Evolutionary conservation across 2,329 filamentous ascomycete genomes (phyloP).

Genomic region (Sclerotinia glacialis): DNA sequence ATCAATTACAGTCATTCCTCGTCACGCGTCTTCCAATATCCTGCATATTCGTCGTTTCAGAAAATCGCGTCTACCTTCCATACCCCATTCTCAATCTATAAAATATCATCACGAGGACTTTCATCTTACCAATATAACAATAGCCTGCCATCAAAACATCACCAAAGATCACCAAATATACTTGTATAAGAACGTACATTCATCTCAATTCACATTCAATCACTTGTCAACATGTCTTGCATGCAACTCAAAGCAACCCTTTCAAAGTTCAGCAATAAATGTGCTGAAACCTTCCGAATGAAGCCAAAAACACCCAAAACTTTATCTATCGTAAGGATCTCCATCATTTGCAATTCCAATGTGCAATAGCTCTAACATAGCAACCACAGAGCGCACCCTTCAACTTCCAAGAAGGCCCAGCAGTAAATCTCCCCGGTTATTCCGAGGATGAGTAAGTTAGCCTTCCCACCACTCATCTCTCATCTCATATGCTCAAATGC

Average conservation of each 20-base stretch:
- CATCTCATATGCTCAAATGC: neutral
- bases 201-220: neutral
- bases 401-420: constrained; percentile 53
- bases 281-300: constrained; percentile 25
- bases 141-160: neutral
- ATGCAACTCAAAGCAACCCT: constrained; percentile 22
- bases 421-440: constrained; percentile 53
- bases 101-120: constrained; percentile 1
- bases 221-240: constrained; percentile 24
- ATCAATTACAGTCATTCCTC: constrained; percentile 22
- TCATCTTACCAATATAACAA: neutral
- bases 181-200: constrained; percentile 16
- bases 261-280: constrained; percentile 26
- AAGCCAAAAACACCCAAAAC: constrained; percentile 27
- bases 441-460: constrained; percentile 57
- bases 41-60: constrained; percentile 16
- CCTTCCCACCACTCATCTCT: constrained; percentile 6
- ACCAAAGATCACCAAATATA: constrained; percentile 10
- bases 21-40: constrained; percentile 25
- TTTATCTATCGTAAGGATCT: constrained; percentile 27
- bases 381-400: constrained; percentile 55
- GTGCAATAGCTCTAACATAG: constrained; percentile 30
- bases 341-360: neutral
- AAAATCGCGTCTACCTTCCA: constrained; percentile 18
- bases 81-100: neutral